phyloP scores from a whole-genome alignment of 1,139 yeast genomes.

The Geotrichum cucujoidarum region DNA sequence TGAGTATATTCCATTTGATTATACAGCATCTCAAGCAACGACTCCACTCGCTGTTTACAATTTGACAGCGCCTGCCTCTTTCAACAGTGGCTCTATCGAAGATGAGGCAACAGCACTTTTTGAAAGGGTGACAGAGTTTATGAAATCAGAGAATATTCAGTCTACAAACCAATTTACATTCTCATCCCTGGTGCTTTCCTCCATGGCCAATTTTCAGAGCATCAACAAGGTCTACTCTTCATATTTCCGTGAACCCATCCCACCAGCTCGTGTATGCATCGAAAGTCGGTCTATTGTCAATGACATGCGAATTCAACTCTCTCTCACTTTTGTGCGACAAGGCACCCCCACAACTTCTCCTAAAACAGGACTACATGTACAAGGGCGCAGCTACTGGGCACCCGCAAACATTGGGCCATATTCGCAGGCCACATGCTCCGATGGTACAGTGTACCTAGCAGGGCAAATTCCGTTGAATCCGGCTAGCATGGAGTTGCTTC shows the following conservation, averaged over 20 bases:
- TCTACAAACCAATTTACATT: conserved; percentile 10
- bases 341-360: conserved; percentile 16
- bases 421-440: conserved; percentile 67
- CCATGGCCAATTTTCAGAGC: conserved; percentile 58
- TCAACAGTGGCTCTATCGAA: conserved; percentile 2
- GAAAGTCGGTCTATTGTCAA: conserved; percentile 48
- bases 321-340: conserved; percentile 27
- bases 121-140: not conserved
- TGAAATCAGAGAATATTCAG: not conserved
- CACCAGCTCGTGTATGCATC: conserved; percentile 87
- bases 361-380: conserved; percentile 69
- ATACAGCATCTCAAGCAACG: not conserved
- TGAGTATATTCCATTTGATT: not conserved
- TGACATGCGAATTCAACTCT: conserved; percentile 43
- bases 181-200: conserved; percentile 45
- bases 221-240: conserved; percentile 58
- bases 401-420: conserved; percentile 98
- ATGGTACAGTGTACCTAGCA: conserved; percentile 59
- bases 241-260: conserved; percentile 55
- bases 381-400: conserved; percentile 94
- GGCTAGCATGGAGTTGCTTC: conserved; percentile 47
- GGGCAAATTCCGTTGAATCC: conserved; percentile 93
- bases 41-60: conserved; percentile 8
- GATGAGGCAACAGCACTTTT: conserved; percentile 10
- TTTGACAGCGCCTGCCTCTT: conserved; percentile 8